phyloP scores from a whole-genome alignment of 441 rosid genomes.

The Isatis lusitanica region DNA sequence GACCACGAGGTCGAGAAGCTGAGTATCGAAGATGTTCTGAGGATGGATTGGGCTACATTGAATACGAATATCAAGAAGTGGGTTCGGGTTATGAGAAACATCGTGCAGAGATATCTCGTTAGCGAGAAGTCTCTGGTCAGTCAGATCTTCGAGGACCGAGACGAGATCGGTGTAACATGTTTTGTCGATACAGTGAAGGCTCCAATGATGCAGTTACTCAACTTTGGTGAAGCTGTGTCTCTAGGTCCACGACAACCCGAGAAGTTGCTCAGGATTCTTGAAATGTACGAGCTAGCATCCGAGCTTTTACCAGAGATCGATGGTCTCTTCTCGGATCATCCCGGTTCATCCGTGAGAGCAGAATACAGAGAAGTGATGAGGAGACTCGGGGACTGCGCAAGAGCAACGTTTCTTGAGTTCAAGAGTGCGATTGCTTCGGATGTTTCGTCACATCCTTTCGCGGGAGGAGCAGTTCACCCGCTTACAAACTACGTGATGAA shows the following conservation, averaged over 20 bases:
- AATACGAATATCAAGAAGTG: constrained; percentile 83
- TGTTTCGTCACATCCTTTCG: constrained; percentile 55
- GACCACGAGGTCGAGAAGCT: constrained; percentile 75
- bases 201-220: constrained; percentile 71
- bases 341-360: constrained; percentile 50
- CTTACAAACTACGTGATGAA: constrained; percentile 86
- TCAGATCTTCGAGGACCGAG: constrained; percentile 60
- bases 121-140: constrained; percentile 70
- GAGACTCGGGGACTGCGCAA: constrained; percentile 67
- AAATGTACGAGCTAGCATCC: constrained; percentile 75
- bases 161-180: constrained; percentile 41
- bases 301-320: constrained; percentile 71
- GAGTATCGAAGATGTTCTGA: constrained; percentile 85
- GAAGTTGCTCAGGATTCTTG: constrained; percentile 70
- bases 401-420: constrained; percentile 69
- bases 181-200: constrained; percentile 73
- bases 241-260: constrained; percentile 78
- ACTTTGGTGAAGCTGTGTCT: constrained; percentile 82
- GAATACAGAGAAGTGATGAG: constrained; percentile 64
- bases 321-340: constrained; percentile 50
- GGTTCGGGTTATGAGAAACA: constrained; percentile 65
- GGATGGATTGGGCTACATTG: constrained; percentile 71
- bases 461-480: constrained; percentile 76
- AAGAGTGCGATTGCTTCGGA: constrained; percentile 65
- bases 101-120: constrained; percentile 64